Percentiles rank a stretch among this genome's conserved stretches.
Conservation (phyloP, 441 rosid species). For the Pelargonium australe region DNA sequence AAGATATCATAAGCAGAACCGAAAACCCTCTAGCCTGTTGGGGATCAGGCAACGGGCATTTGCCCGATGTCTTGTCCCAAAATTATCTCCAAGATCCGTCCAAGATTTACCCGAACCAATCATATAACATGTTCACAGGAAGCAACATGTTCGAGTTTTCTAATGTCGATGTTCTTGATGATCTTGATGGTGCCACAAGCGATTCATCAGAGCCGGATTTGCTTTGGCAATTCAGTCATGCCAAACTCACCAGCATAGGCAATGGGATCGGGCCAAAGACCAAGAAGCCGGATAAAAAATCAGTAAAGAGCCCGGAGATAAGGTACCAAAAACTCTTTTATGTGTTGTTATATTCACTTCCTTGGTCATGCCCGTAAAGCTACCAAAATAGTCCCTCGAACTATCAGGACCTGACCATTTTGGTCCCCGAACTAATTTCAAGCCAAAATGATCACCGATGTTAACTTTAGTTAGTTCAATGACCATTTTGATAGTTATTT, state of each 20-base stretch:
- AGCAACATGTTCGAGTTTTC: conserved; percentile 32
- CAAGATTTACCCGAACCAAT: conserved; percentile 34
- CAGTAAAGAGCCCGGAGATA: conserved; percentile 41
- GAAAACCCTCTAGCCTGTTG: conserved; percentile 53
- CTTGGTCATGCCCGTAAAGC: too few species aligned
- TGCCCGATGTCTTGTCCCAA: conserved; percentile 60
- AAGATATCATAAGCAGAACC: conserved; percentile 47
- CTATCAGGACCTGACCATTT: too few species aligned
- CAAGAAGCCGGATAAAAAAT: conserved; percentile 46
- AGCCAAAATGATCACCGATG: too few species aligned
- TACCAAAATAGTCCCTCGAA: too few species aligned
- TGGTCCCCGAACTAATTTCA: too few species aligned
- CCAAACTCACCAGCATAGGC: conserved; percentile 43
- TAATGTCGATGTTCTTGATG: conserved; percentile 45
- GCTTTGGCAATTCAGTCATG: conserved; percentile 80
- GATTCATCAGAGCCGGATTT: conserved; percentile 88
- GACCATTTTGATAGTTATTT: background rate
- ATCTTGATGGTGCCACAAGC: conserved; percentile 80
- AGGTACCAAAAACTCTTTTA: conserved; percentile 35
- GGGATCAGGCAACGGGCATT: conserved; percentile 44
- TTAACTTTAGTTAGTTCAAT: too few species aligned
- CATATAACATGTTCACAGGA: conserved; percentile 3
- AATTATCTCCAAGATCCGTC: conserved; percentile 59
- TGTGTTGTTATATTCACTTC: background rate
- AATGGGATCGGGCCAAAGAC: conserved; percentile 41